Evolutionary conservation across 2,329 filamentous ascomycete species (phyloP), one percentile per base, ranked within the genome.

Genomic region (Herpotrichia juniperi): DNA sequence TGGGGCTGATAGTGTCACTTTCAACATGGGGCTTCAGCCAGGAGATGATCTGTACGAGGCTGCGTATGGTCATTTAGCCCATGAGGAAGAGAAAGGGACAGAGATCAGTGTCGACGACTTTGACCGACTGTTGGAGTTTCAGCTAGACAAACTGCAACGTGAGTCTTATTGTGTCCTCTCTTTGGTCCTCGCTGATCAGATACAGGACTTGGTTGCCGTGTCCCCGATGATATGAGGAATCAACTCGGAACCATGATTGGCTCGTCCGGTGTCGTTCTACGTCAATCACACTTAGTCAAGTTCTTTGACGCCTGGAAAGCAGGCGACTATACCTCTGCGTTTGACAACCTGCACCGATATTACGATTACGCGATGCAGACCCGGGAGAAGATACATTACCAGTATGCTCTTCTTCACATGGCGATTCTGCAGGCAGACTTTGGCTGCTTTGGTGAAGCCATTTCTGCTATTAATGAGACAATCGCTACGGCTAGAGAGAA

Each of bases 331-430:
- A 87, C 90, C 11, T 91, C 90, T 1, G 89, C 94, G 0, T 94
- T 97, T 68, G 93, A 99, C 66, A 88, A 88, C 60, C 81, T 99
- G 17, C 93, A 97, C 72, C 87, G 91, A 46, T 99, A 97, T 73
- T 99, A 97, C 65, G 94, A 99, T 72, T 97, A 96, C 73, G 94
- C 93, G 1, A 92, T 96, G 85, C 89, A 94, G 64, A 89, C 87
- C 60, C 81, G 87, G 54, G 90, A 96, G 64, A 87, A 90, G 21
- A 84, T 89, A 4, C 93, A 93, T 64, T 97, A 99, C 67, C 94
- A 97, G 69, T 96, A 97, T 69, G 94, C 94, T 0, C 78, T 97
- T 12, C 87, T 99, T 68, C 97, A 97, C 67, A 83, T 97, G 52
- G 93, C 93, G 3, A 91, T 97, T 28, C 82, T 97, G 4, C 93